Percentiles rank a stretch among this genome's conserved stretches.
Conservation (phyloP, 148 eudicot species). For the Rhododendron ferrugineum region DNA sequence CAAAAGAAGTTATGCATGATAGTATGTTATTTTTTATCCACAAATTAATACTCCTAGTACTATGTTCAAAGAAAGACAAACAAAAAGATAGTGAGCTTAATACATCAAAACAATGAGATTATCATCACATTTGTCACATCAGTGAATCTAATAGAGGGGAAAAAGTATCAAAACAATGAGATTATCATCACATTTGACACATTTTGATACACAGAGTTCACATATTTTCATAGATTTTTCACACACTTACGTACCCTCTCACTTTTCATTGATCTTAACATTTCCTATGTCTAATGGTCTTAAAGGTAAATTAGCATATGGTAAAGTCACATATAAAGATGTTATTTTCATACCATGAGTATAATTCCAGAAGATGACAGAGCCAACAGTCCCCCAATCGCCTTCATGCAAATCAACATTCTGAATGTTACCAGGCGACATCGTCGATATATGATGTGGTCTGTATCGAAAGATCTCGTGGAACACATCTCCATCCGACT, state of each 20-base stretch:
- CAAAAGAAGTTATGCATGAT: too few relatives aligned
- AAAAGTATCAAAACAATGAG: not conserved
- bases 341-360: not conserved
- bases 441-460: not conserved
- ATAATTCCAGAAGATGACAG: not conserved
- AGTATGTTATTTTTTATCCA: too few relatives aligned
- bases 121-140: not conserved
- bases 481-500: constrained; percentile 1
- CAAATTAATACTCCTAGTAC: too few relatives aligned
- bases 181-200: not conserved
- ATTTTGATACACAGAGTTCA: not conserved
- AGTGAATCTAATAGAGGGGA: too few relatives aligned
- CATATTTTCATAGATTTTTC: not conserved
- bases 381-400: not conserved
- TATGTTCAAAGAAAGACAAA: too few relatives aligned
- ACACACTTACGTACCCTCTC: not conserved
- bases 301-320: not conserved
- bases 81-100: too few relatives aligned
- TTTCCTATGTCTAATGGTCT: not conserved
- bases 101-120: not conserved
- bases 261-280: not conserved
- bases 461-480: not conserved
- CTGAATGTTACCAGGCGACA: not conserved
- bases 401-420: not conserved
- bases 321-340: not conserved